Evolutionary conservation across 2,329 filamentous ascomycete species (phyloP).

Genomic region (Bipolaris gigantea): DNA sequence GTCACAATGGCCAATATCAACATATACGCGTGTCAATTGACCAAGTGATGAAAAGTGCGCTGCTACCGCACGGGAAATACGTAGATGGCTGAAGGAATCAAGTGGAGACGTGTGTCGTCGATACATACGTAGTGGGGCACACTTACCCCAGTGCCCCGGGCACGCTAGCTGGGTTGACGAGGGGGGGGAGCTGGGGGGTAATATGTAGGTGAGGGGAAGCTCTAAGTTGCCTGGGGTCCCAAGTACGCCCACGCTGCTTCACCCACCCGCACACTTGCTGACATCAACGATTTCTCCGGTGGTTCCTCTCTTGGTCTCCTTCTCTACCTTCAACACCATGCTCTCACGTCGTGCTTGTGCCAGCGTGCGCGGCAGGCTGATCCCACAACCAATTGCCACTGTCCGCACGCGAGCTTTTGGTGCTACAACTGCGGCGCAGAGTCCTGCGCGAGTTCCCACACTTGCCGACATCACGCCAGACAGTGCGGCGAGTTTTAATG

Average conservation of each 20-base stretch:
- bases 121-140: slow-evolving; percentile 6
- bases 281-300: not conserved
- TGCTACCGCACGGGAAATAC: not conserved
- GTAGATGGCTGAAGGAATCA: not conserved
- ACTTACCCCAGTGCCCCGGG: slow-evolving; percentile 17
- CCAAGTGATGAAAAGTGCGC: not conserved
- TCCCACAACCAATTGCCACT: slow-evolving; percentile 18
- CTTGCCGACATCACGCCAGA: slow-evolving; percentile 81
- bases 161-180: slow-evolving; percentile 18
- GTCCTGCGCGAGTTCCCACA: slow-evolving; percentile 58
- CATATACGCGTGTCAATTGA: not conserved
- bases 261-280: slow-evolving; percentile 2
- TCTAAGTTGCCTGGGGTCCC: slow-evolving; percentile 1
- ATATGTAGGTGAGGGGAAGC: slow-evolving; percentile 16
- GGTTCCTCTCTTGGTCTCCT: not conserved
- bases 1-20: not conserved
- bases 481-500: slow-evolving; percentile 74
- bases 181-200: slow-evolving; percentile 1
- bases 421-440: slow-evolving; percentile 29
- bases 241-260: slow-evolving; percentile 6
- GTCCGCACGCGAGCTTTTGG: slow-evolving; percentile 33
- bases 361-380: slow-evolving; percentile 28
- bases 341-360: slow-evolving; percentile 36
- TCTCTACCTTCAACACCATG: slow-evolving; percentile 26
- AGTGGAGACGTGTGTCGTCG: slow-evolving; percentile 1